A percentile compares a stretch with the other conserved stretches of the same genome.
These are phyloP conservation scores for Penicillium samsonianum DNA, from an alignment of 495 filamentous ascomycete species.

Conservation along the genomic window DNA sequence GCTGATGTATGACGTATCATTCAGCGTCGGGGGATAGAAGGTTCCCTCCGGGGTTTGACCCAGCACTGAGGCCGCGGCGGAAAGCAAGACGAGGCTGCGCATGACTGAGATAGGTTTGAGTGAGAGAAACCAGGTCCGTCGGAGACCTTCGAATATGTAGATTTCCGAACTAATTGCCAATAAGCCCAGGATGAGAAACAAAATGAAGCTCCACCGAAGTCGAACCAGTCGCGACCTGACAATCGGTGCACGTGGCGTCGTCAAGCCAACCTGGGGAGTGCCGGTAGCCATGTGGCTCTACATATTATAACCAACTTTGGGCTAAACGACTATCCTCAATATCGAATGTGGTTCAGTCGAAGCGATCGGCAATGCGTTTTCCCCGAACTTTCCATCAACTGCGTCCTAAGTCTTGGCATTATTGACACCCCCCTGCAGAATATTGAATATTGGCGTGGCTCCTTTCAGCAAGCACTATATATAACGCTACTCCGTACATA, in stretches of 20 bases:
- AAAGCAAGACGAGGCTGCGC: slow-evolving; percentile 17
- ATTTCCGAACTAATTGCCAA: background rate
- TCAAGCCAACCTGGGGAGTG: background rate
- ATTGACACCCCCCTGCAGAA: background rate
- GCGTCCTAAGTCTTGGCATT: background rate
- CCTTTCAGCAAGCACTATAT: background rate
- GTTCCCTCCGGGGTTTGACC: slow-evolving; percentile 29
- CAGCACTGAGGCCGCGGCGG: slow-evolving; percentile 12
- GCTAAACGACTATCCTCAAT: background rate
- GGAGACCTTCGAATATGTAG: background rate
- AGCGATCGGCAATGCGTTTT: no score
- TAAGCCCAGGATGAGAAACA: background rate
- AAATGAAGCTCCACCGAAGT: slow-evolving; percentile 1
- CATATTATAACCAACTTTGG: background rate
- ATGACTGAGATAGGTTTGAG: slow-evolving; percentile 11
- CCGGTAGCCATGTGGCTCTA: background rate
- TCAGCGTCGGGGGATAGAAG: slow-evolving; percentile 44
- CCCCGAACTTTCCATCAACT: background rate
- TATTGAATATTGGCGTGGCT: no score
- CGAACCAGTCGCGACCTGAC: slow-evolving; percentile 7
- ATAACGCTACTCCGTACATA: background rate
- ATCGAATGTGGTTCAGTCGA: background rate
- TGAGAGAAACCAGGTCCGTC: background rate
- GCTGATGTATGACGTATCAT: slow-evolving; percentile 42
- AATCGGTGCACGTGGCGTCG: slow-evolving; percentile 6